A percentile compares a stretch with the other conserved stretches of the same genome.
Evolutionary conservation across 345 rosid species (phyloP).

Genomic region (Melastoma malabathricum): DNA sequence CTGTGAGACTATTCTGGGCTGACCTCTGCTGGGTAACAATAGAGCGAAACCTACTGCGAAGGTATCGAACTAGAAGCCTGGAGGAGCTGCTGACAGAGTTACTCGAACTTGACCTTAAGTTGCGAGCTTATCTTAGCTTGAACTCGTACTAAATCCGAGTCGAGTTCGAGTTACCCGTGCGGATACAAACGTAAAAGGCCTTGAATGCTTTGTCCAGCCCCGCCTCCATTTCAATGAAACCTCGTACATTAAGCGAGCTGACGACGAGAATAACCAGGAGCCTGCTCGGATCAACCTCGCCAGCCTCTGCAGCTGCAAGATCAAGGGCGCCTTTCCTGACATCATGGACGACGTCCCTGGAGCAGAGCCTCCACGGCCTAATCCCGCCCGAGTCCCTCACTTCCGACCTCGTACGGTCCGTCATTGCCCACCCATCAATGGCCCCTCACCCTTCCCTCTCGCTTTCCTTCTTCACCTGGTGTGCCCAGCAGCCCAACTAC

Average conservation of each 20-base stretch:
- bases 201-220: too few relatives aligned
- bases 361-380: slow-evolving; percentile 48
- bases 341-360: slow-evolving; percentile 50
- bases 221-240: slow-evolving; percentile 2
- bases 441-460: slow-evolving; percentile 58
- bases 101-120: too few relatives aligned
- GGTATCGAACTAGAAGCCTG: too few relatives aligned
- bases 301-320: not conserved
- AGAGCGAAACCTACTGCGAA: too few relatives aligned
- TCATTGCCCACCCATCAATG: slow-evolving; percentile 58
- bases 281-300: slow-evolving; percentile 33
- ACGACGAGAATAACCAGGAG: slow-evolving; percentile 55
- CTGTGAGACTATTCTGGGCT: too few relatives aligned
- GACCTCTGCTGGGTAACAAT: too few relatives aligned
- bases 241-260: slow-evolving; percentile 24
- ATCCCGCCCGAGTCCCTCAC: slow-evolving; percentile 32
- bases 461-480: slow-evolving; percentile 91
- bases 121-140: too few relatives aligned
- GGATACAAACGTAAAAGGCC: too few relatives aligned
- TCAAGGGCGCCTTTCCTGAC: too few relatives aligned
- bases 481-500: slow-evolving; percentile 73
- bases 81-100: too few relatives aligned
- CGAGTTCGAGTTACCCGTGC: too few relatives aligned
- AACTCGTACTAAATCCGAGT: too few relatives aligned
- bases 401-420: slow-evolving; percentile 58